Evolutionary conservation across 2,329 filamentous ascomycete genomes (phyloP), one percentile per base, ranked within the genome.

Genomic region (Aphanocladium album): DNA sequence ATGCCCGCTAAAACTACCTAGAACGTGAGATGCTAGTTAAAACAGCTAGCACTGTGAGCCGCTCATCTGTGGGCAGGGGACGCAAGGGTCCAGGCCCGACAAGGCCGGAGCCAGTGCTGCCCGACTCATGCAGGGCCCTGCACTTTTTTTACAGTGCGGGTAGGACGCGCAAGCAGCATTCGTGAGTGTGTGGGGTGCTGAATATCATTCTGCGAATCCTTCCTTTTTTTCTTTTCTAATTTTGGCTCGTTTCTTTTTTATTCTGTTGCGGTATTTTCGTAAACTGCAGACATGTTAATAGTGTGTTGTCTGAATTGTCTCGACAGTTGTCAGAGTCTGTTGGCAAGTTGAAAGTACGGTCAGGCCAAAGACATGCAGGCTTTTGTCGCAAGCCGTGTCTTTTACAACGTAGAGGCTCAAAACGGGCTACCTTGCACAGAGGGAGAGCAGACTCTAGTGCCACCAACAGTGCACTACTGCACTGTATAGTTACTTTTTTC

Each of bases 321-420:
- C 17, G 46, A 30, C 21, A 21, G 6, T 30, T 51, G 49, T 39
- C 19, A 39, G 49, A 52, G 4, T 27, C 27, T 51, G 51, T 54
- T 54, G 37, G 37, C 21, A 14, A 43, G 21, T 54, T 54, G 51
- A 27, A 54, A 43, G 37, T 27, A 19, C 51, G 51, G 51, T 53
- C 33, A 41, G 21, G 53, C n/a, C 25, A 35, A 56, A 56, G 53
- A 56, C 53, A 56, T 47, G 41, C 54, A 37, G n/a, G n/a, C n/a
- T n/a, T n/a, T n/a, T n/a, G n/a, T n/a, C n/a, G n/a, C n/a, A n/a
- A n/a, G n/a, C n/a, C n/a, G n/a, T n/a, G n/a, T n/a, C n/a, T n/a
- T n/a, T n/a, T n/a, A n/a, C n/a, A n/a, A n/a, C n/a, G n/a, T n/a
- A n/a, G n/a, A n/a, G n/a, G n/a, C n/a, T n/a, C n/a, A n/a, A n/a